Base-by-base conservation (phyloP, 2,329 filamentous ascomycete species). In the Pyrenochaeta sp. region DNA sequence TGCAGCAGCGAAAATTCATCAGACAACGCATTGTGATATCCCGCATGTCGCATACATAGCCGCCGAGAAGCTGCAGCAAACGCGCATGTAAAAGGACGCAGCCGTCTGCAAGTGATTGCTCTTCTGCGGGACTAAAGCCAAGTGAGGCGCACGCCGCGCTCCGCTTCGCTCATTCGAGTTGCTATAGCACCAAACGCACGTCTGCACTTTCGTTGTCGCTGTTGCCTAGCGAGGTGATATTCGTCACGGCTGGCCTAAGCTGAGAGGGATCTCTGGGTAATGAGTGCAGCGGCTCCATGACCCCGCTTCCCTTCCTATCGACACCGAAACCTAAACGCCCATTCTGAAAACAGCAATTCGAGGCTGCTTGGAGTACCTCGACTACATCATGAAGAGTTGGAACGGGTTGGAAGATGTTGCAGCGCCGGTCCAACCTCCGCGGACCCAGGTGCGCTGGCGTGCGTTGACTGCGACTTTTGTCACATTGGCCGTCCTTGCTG, bases 1-100 rank as follows among this genome's bases (percentile, higher is more conserved):
- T 52, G 50, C 58, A 60, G 59, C 45, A 53, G 30, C 40, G 22
- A 32, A 43, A 15, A n/a, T 19, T 47, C 24, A 22, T 55, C 46
- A 45, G 61, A 58, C 62, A 65, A 51, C 64, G 54, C 65, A 67
- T 61, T 69, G 68, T 71, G 68, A 71, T 54, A 27, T 54, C 28
- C 56, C 61, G 66, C 66, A 68, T 66, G 34, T 32, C 56, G 61
- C 67, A 58, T 68, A 67, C 62, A 58, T 69, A 71, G 57, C 65
- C 68, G 68, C 68, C 50, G 60, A 57, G 54, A 50, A 54, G 61
- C 61, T 69, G 67, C 67, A 68, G 59, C 48, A 39, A 34, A 44
- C 45, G 44, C 45, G 48, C 58, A 55, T 49, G 45, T 32, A 34
- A 52, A 47, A 50, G 22, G 52, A 58, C 57, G 63, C 64, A 65